phyloP scores from a whole-genome alignment of 768 basidiomycete species.

The Mycena epipterygia region DNA sequence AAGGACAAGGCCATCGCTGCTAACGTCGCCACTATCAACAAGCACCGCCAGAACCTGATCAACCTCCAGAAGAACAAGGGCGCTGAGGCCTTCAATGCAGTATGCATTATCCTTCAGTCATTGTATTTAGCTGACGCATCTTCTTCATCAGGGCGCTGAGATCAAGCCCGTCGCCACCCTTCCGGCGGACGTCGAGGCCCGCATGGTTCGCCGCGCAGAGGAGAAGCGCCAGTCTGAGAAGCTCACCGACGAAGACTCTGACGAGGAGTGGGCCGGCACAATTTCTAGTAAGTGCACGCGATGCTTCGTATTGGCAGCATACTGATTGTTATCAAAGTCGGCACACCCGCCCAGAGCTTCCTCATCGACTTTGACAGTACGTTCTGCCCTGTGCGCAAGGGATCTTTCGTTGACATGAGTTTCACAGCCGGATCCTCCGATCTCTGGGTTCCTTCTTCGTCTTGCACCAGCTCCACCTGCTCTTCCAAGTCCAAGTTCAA shows the following conservation, averaged over 20 bases:
- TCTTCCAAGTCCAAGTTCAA: conserved; percentile 46
- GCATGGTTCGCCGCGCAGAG: conserved; percentile 37
- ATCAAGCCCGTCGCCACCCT: conserved; percentile 44
- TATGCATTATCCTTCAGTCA: neutral
- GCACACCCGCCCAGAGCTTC: conserved; percentile 50
- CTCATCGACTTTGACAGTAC: conserved; percentile 14
- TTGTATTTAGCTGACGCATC: neutral
- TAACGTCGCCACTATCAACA: conserved; percentile 37
- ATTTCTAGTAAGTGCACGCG: no score
- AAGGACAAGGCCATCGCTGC: conserved; percentile 30
- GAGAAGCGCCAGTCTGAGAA: conserved; percentile 50
- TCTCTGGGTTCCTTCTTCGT: conserved; percentile 48
- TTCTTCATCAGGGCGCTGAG: conserved; percentile 37
- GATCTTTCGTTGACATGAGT: neutral
- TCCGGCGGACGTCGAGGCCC: conserved; percentile 28
- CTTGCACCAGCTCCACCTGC: conserved; percentile 46
- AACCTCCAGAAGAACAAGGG: conserved; percentile 39
- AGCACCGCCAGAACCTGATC: conserved; percentile 43
- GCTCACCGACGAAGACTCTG: conserved; percentile 49
- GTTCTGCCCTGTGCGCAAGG: neutral
- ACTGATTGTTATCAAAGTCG: no score
- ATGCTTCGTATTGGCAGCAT: no score
- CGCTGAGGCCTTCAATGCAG: neutral
- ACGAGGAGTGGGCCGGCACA: conserved; percentile 54
- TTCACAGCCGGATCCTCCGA: conserved; percentile 17